Evolutionary conservation across 148 eudicot genomes (phyloP).

Genomic region (Diospyros kaki): DNA sequence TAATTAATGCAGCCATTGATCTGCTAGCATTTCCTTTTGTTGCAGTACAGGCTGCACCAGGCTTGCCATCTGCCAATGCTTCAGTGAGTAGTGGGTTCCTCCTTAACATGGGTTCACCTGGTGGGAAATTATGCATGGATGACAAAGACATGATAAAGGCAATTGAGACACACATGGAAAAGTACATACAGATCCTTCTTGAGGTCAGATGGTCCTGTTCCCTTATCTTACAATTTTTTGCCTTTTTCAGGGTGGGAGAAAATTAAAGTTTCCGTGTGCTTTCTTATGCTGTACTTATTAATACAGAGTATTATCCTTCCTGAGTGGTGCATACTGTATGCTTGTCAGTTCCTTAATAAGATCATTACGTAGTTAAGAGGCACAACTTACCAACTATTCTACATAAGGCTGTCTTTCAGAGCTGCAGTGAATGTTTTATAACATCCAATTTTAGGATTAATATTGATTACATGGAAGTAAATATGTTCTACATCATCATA

Average conservation of each 20-base stretch:
- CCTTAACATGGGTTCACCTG: slow-evolving; percentile 86
- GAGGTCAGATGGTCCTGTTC: slow-evolving; percentile 47
- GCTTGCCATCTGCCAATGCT: slow-evolving; percentile 81
- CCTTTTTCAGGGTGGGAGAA: background rate
- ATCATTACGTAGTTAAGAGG: background rate
- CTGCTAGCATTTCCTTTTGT: slow-evolving; percentile 96
- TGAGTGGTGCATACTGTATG: background rate
- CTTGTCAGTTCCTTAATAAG: background rate
- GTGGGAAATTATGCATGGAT: slow-evolving; percentile 74
- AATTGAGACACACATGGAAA: slow-evolving; percentile 68
- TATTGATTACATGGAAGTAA: background rate
- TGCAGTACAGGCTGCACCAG: slow-evolving; percentile 71
- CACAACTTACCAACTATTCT: background rate
- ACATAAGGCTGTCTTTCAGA: background rate
- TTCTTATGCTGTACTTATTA: background rate
- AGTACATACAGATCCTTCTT: slow-evolving; percentile 61
- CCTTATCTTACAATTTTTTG: background rate
- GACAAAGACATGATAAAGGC: slow-evolving; percentile 78
- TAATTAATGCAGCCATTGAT: slow-evolving; percentile 74
- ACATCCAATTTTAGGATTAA: background rate
- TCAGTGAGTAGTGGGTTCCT: slow-evolving; percentile 86
- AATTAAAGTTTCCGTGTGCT: background rate
- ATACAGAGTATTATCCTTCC: background rate
- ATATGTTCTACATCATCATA: background rate
- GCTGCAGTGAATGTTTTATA: too few relatives aligned